phyloP scores from a whole-genome alignment of 257 asterid species.

The Ilex aquifolium region DNA sequence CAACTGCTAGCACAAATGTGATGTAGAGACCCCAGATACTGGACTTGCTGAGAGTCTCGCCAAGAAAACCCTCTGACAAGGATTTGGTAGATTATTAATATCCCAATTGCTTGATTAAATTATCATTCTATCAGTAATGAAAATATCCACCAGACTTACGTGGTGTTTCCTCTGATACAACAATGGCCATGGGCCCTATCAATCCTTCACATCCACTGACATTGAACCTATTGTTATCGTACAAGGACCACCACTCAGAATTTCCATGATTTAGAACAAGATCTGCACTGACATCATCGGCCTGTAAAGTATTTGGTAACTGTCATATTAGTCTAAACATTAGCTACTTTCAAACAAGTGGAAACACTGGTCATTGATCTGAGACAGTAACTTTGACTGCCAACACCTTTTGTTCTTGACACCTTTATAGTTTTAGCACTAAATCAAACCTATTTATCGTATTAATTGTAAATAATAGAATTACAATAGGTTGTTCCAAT shows the following conservation, averaged over 20 bases:
- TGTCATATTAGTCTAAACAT: background rate
- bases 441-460: too few relatives aligned
- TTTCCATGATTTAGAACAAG: slow-evolving; percentile 58
- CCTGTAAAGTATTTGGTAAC: slow-evolving; percentile 33
- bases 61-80: slow-evolving; percentile 93
- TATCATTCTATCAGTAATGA: background rate
- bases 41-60: slow-evolving; percentile 98
- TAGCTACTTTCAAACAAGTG: slow-evolving; percentile 1
- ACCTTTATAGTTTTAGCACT: too few relatives aligned
- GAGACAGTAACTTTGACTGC: too few relatives aligned
- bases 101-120: background rate
- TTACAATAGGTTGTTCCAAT: too few relatives aligned
- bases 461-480: too few relatives aligned
- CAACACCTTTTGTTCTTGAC: too few relatives aligned
- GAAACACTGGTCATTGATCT: too few relatives aligned
- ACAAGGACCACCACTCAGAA: slow-evolving; percentile 91
- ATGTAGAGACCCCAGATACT: slow-evolving; percentile 98
- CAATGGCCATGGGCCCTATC: slow-evolving; percentile 88
- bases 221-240: slow-evolving; percentile 49
- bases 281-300: slow-evolving; percentile 69
- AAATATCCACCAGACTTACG: slow-evolving; percentile 49
- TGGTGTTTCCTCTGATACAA: slow-evolving; percentile 98
- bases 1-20: slow-evolving; percentile 98
- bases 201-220: slow-evolving; percentile 58
- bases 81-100: slow-evolving; percentile 14